phyloP scores from a whole-genome alignment of 352 stramenopile species.

The Globisporangium barbulae region DNA sequence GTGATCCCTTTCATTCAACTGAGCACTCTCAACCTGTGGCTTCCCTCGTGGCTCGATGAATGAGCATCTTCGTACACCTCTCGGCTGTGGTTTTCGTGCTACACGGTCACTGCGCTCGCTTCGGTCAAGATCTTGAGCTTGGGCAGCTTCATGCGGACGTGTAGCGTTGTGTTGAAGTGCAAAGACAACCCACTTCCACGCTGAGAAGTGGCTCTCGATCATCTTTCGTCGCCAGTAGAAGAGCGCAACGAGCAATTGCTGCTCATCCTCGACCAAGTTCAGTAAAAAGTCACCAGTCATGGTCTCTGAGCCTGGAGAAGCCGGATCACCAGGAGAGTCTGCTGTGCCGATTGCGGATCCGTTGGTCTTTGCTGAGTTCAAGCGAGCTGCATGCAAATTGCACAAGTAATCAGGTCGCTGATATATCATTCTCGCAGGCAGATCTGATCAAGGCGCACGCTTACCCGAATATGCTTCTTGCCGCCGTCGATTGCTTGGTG shows the following conservation, averaged over 20 bases:
- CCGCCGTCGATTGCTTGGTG: not conserved
- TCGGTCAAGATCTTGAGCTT: not conserved
- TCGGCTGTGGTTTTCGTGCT: not conserved
- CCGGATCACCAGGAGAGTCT: not conserved
- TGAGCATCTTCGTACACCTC: not conserved
- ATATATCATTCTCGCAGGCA: no score
- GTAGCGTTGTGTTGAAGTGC: not conserved
- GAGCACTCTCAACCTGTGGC: not conserved
- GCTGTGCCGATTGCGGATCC: not conserved
- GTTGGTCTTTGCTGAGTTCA: not conserved
- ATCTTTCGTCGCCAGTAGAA: constrained; percentile 44
- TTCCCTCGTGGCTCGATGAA: not conserved
- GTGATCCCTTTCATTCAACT: not conserved
- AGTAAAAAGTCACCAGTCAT: constrained; percentile 21
- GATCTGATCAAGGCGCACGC: not conserved
- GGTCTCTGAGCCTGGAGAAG: not conserved
- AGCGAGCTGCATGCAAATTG: not conserved
- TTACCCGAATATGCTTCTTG: not conserved
- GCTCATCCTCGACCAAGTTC: constrained; percentile 33
- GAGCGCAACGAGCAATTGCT: constrained; percentile 39
- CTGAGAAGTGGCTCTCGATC: constrained; percentile 33
- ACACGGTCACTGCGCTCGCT: not conserved
- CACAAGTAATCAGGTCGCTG: not conserved
- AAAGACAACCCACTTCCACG: constrained; percentile 34
- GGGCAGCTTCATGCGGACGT: not conserved